Base-by-base conservation (phyloP, 305 asterid species). In the Plantago lanceolata region DNA sequence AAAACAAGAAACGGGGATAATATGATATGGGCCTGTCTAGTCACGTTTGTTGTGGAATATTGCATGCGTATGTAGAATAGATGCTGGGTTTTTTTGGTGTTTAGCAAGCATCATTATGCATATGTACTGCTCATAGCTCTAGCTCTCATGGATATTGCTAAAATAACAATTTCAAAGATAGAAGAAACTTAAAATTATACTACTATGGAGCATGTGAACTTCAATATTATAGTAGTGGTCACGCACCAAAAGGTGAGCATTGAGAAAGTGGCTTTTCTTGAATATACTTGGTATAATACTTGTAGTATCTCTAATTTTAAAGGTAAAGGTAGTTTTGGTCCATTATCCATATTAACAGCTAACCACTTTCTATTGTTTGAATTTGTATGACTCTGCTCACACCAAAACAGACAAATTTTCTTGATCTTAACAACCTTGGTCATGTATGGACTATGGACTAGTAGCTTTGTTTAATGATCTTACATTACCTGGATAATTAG, bases 61-160 rank as follows among this genome's bases (percentile, higher is more conserved):
- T 63, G 79, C 82, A 68, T 64, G 79, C 79, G 79, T 26, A n/a
- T n/a, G n/a, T n/a, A n/a, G n/a, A n/a, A n/a, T n/a, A 24, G 61
- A 6, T 62, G 71, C 71, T 33, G 69, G 37, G n/a, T n/a, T n/a
- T 63, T 67, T 63, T 71, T 67, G 68, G 29, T 57, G 59, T 62
- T 11, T 58, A 64, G 52, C 64, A 19, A 40, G 3, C 33, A 18
- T 55, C 47, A 18, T 48, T 29, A 35, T 56, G 19, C 29, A 8
- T n/a, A 56, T 56, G 61, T 56, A 56, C 61, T 29, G 43, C 55
- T 65, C 72, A 9, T 33, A 57, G 63, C 48, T 48, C 43, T 37
- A 28, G 1, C 0, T 19, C 24, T n/a, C 54, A 47, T 71, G 16
- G 57, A 56, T 65, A 72, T 60, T 62, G 75, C 43, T 51, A 61